Evolutionary conservation across 768 basidiomycete species (phyloP), one percentile per base, ranked within the genome.

Genomic region (Cytidiella melzeri): DNA sequence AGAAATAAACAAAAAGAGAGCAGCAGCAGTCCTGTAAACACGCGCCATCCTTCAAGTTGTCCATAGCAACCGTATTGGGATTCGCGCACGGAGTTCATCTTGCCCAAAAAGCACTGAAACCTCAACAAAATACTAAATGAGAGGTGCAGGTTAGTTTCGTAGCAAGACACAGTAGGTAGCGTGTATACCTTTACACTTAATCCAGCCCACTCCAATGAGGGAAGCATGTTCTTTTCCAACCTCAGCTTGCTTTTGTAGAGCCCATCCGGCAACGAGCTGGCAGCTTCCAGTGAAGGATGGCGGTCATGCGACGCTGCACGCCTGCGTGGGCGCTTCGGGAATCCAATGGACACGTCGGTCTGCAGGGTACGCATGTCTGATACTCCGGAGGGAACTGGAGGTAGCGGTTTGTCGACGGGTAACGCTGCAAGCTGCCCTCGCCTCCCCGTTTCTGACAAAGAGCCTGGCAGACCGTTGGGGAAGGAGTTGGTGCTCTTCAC

Each of bases 51-150:
- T 34, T 34, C 9, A 52, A 21, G 21, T 6, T 2, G 7, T 3
- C 63, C 70, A 85, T 50, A 69, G 62, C 57, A 87, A 70, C 48
- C 72, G 74, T 39, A 88, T 69, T 4, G 83, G 84, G 49, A 87
- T 67, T 25, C 81, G 74, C 25, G 78, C 81, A 51, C 79, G 74
- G 41, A 80, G 63, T 51, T 79, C 75, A 56, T 86, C 82, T 56
- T 80, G 77, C 15, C 79, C 79, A 36, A 83, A 68, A 39, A 82
- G 65, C 36, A 87, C 84, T 43, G 82, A 82, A 26, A 84, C 72
- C 50, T 87, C 83, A 48, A 87, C 67, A 61, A 84, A 87, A 65
- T 87, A 87, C 86, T 88, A 57, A 10, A 55, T 34, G 27, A 44
- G 26, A 24, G 37, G 34, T 52, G 24, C 53, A n/a, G n/a, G n/a